Conservation (phyloP, 2,329 filamentous ascomycete genomes). For the Aspergillus sp. region DNA sequence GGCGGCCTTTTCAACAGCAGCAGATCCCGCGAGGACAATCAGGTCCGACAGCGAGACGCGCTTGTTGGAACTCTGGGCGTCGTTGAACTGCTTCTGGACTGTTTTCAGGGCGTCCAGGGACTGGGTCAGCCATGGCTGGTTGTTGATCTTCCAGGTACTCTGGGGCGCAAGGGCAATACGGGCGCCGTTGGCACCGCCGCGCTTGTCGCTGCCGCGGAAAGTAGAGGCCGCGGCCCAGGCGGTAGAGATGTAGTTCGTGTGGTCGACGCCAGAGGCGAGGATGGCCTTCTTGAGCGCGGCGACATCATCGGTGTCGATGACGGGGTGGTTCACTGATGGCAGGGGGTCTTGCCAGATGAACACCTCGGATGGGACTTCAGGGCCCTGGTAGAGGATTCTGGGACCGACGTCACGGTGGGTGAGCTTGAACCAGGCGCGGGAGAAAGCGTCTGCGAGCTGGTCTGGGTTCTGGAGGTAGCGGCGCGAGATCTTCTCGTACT, state of each 20-base stretch:
- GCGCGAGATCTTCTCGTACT: conserved; percentile 73
- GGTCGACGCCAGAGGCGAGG: conserved; percentile 60
- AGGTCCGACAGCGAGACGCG: conserved; percentile 76
- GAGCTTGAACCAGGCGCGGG: conserved; percentile 79
- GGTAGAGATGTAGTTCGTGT: conserved; percentile 62
- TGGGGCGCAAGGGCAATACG: conserved; percentile 73
- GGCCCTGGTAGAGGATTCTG: conserved; percentile 67
- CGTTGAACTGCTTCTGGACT: conserved; percentile 68
- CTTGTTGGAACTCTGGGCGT: conserved; percentile 55
- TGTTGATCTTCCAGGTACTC: conserved; percentile 73
- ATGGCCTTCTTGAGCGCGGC: conserved; percentile 68
- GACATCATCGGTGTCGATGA: conserved; percentile 64
- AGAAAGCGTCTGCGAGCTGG: conserved; percentile 68
- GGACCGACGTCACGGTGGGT: conserved; percentile 79
- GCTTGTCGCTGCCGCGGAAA: conserved; percentile 76
- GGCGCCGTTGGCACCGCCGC: conserved; percentile 76
- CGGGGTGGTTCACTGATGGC: conserved; percentile 56
- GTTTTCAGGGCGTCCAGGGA: conserved; percentile 62
- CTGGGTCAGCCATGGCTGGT: conserved; percentile 64
- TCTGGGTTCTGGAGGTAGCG: conserved; percentile 68
- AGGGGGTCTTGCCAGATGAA: conserved; percentile 76
- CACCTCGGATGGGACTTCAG: conserved; percentile 69
- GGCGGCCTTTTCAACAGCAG: conserved; percentile 71
- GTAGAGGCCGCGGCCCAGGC: conserved; percentile 71
- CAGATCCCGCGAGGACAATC: conserved; percentile 71